Conservation (phyloP, 495 filamentous ascomycete genomes). For the Neurospora pannonica region DNA sequence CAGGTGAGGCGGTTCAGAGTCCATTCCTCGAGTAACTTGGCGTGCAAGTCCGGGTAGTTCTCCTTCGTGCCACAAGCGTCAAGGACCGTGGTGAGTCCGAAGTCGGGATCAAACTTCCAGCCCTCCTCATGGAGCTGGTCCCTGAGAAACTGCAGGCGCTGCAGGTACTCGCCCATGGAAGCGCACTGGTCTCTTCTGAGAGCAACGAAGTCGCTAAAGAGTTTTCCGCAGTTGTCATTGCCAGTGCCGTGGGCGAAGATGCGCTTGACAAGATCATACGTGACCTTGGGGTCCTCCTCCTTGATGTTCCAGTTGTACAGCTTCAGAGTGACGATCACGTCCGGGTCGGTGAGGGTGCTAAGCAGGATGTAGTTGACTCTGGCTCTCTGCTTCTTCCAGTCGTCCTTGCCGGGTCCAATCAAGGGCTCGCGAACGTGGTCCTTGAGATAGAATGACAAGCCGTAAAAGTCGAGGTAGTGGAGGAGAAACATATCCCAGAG, state of each 20-base stretch:
- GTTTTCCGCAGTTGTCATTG: neutral
- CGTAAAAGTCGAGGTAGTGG: neutral
- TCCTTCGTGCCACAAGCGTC: neutral
- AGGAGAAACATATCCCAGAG: neutral
- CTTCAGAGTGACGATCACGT: neutral
- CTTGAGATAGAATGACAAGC: neutral
- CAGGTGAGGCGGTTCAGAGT: neutral
- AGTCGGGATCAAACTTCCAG: neutral
- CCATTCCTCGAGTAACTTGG: neutral
- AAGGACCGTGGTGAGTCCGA: neutral
- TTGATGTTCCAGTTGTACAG: neutral
- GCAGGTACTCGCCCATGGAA: neutral
- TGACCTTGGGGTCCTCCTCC: neutral
- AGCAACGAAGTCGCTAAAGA: neutral
- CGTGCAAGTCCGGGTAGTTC: neutral
- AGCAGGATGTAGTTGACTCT: neutral
- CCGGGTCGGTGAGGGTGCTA: neutral
- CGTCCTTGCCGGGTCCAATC: neutral
- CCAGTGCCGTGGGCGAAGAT: neutral
- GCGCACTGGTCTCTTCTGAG: neutral
- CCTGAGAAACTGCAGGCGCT: neutral
- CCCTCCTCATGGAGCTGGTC: neutral
- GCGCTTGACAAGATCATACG: neutral
- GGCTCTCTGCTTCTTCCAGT: neutral
- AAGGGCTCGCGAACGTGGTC: neutral